Base-by-base conservation (phyloP, 1,139 yeast genomes). In the Suzukiozyma palmioleophila region DNA sequence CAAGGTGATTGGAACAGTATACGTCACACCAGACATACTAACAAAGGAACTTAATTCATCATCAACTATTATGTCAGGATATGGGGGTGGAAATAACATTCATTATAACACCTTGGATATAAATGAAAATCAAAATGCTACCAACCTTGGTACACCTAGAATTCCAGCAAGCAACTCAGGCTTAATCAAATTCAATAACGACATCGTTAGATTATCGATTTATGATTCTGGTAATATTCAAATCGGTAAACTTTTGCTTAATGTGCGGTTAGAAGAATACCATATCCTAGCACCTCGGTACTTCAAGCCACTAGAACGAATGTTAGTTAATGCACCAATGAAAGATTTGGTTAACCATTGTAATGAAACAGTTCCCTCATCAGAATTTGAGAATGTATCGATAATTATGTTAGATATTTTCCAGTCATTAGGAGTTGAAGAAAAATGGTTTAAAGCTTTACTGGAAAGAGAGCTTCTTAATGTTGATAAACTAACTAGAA, bases 391-490 rank as follows among this genome's bases (percentile, higher is more conserved):
- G 46, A 66, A 68, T 33, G 69, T 71, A 28, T 71, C 87, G 41
- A 59, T 66, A 33, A 72, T 81, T 36, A 62, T 82, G 46, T 55
- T 84, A 41, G 88, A 84, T 55, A 73, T 81, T 16, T 83, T 80
- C 52, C 89, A 81, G 54, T 68, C 82, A 33, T 60, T 84, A 33
- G 77, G 77, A 2, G 70, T 69, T 32, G 90, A 82, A 52, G 76
- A 77, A 38, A 75, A 72, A 18, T 87, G 90, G 88, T 79, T 88
- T 46, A 72, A 74, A 43, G 72, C 80, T 1, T 62, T 88, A 42
- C 79, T 86, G 63, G 82, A 81, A 35, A 69, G 65, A 14, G 96
- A 88, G 52, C 64, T 84, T 35, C 61, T 67, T 3, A 59, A 60
- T 43, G 68, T 71, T n/a, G 76, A 70, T 62, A 72, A 47, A 47